A percentile compares a stretch with the other conserved stretches of the same genome.
Conservation (phyloP, 208 protist genomes). For the Acanthamoeba castellanii region DNA sequence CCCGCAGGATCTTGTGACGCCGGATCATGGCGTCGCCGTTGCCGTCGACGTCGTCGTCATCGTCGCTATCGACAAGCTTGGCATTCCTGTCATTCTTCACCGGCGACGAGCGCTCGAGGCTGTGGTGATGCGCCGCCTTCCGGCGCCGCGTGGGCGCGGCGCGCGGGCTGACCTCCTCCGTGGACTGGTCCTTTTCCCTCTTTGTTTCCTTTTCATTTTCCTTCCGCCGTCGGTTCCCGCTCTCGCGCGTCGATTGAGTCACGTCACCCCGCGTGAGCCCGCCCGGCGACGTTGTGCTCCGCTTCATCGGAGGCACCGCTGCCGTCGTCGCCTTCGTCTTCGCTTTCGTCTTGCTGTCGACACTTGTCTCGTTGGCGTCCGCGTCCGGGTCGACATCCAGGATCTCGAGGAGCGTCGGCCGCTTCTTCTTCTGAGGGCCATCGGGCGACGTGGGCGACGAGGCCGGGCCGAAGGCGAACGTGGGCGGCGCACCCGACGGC, state of each 20-base stretch:
- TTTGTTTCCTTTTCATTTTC: no score
- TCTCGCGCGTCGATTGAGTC: no score
- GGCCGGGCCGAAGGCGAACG: background rate
- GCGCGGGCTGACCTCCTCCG: no score
- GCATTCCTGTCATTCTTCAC: background rate
- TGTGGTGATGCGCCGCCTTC: background rate
- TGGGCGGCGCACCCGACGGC: background rate
- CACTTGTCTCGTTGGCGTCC: background rate
- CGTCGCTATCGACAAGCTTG: background rate
- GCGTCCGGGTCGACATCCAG: background rate
- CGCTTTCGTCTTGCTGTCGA: background rate
- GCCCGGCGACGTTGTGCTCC: no score
- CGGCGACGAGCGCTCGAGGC: background rate
- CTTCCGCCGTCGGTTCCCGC: no score
- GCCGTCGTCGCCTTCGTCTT: background rate
- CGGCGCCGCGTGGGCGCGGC: background rate
- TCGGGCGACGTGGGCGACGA: background rate
- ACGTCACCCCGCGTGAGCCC: no score
- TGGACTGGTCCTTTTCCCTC: no score
- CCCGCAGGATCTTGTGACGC: background rate
- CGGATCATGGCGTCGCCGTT: background rate
- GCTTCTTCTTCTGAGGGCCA: background rate
- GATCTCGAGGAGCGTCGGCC: background rate
- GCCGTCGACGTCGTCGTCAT: background rate
- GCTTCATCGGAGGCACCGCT: background rate